Evolutionary conservation across 164 flowering plant species (phyloP).

Genomic region (Nelumbo lutea): DNA sequence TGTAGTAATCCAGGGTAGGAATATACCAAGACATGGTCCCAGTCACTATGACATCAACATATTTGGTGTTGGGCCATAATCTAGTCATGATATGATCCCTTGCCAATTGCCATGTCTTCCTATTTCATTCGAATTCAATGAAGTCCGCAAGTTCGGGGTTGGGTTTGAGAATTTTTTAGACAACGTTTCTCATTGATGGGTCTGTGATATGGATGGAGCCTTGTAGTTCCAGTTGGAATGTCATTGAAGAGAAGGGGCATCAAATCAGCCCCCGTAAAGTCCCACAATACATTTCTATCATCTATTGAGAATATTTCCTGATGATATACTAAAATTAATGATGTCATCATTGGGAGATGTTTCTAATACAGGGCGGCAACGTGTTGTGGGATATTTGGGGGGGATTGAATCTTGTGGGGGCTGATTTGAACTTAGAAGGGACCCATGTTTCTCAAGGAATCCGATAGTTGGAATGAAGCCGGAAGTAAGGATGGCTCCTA

Average conservation of each 20-base stretch:
- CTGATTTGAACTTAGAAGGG: not conserved
- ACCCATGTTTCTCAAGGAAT: not conserved
- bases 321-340: no score
- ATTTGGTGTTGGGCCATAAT: slow-evolving; percentile 5
- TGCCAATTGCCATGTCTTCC: slow-evolving; percentile 1
- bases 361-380: no score
- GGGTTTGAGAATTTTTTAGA: not conserved
- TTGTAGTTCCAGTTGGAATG: not conserved
- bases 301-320: no score
- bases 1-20: not conserved
- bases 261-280: no score
- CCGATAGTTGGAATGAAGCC: not conserved
- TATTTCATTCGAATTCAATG: not conserved
- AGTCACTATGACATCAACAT: not conserved
- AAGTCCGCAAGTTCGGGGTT: not conserved
- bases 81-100: slow-evolving; percentile 3
- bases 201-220: not conserved
- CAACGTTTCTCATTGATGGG: not conserved
- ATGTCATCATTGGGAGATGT: no score
- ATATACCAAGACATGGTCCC: not conserved
- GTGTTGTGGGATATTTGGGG: no score
- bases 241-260: not conserved
- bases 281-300: no score
- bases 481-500: not conserved
- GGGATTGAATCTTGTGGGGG: no score